Evolutionary conservation across 345 rosid genomes (phyloP).

Genomic region (Salix arbutifolia): DNA sequence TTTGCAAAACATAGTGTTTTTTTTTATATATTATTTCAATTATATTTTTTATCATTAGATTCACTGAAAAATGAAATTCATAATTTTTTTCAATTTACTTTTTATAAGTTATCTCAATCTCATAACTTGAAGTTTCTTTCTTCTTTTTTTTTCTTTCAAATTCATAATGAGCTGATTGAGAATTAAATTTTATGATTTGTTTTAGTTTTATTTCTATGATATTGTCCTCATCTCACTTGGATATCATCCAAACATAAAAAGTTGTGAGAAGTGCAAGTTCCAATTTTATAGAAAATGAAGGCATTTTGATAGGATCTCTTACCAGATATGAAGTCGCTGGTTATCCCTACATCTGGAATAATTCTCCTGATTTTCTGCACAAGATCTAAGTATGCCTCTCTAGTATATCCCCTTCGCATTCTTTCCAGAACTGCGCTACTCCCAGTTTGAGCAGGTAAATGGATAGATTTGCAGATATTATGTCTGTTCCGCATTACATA

Average conservation of each 20-base stretch:
- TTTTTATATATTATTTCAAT: too few relatives aligned
- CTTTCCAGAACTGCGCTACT: constrained; percentile 68
- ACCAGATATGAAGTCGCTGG: constrained; percentile 90
- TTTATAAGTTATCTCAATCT: too few relatives aligned
- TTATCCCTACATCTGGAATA: constrained; percentile 78
- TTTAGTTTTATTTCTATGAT: too few relatives aligned
- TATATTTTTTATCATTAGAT: too few relatives aligned
- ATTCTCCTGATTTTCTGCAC: constrained; percentile 69
- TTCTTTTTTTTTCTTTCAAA: too few relatives aligned
- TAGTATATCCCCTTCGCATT: constrained; percentile 86
- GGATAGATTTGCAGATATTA: constrained; percentile 77
- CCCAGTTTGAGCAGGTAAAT: constrained; percentile 92
- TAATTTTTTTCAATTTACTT: too few relatives aligned
- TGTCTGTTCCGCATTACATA: constrained; percentile 73
- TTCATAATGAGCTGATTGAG: too few relatives aligned
- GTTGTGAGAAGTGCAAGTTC: not conserved
- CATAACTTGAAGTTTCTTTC: too few relatives aligned
- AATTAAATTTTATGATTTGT: too few relatives aligned
- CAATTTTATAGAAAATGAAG: not conserved
- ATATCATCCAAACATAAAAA: not conserved
- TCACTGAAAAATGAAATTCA: too few relatives aligned
- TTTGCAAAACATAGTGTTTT: too few relatives aligned
- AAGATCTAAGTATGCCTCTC: constrained; percentile 87
- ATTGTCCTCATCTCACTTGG: too few relatives aligned
- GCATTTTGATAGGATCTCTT: constrained; percentile 22